Percentiles rank a stretch among this genome's conserved stretches.
Conservation (phyloP, 345 rosid genomes). For the Trapa bicornis region DNA sequence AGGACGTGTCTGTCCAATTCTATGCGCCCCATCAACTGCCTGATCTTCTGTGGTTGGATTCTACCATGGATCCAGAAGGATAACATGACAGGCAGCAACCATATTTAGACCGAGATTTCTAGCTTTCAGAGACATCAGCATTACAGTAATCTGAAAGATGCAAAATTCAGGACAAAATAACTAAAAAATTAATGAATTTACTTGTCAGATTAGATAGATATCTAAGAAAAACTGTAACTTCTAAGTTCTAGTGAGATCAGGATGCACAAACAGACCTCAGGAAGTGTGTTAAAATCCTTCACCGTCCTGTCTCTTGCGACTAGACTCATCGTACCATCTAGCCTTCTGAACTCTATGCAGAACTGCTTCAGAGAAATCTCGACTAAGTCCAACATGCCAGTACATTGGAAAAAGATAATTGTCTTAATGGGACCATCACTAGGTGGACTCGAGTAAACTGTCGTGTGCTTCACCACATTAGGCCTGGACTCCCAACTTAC, state of each 20-base stretch:
- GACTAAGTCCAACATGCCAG: slow-evolving; percentile 77
- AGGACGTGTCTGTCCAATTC: slow-evolving; percentile 95
- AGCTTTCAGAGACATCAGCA: slow-evolving; percentile 94
- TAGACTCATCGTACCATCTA: slow-evolving; percentile 83
- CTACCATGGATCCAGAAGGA: slow-evolving; percentile 98
- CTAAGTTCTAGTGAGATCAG: background rate
- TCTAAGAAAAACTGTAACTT: background rate
- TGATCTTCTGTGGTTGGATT: slow-evolving; percentile 97
- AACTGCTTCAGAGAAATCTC: slow-evolving; percentile 39
- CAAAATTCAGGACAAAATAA: slow-evolving; percentile 1
- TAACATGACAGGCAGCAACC: slow-evolving; percentile 94
- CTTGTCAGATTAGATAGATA: background rate
- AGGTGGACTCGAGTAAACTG: slow-evolving; percentile 19
- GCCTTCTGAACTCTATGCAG: slow-evolving; percentile 58
- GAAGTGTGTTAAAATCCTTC: slow-evolving; percentile 66
- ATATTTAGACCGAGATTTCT: slow-evolving; percentile 95
- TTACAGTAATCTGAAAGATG: slow-evolving; percentile 53
- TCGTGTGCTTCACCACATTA: slow-evolving; percentile 28
- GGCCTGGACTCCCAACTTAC: slow-evolving; percentile 13
- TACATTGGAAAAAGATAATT: slow-evolving; percentile 92
- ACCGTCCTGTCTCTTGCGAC: slow-evolving; percentile 70
- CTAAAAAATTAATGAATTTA: background rate
- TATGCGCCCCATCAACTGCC: slow-evolving; percentile 93
- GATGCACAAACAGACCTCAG: slow-evolving; percentile 37
- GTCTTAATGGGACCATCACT: slow-evolving; percentile 49